A percentile compares a stretch with the other conserved stretches of the same genome.
Conservation (phyloP, 2,329 filamentous ascomycete species). For the Claviceps digitariae region DNA sequence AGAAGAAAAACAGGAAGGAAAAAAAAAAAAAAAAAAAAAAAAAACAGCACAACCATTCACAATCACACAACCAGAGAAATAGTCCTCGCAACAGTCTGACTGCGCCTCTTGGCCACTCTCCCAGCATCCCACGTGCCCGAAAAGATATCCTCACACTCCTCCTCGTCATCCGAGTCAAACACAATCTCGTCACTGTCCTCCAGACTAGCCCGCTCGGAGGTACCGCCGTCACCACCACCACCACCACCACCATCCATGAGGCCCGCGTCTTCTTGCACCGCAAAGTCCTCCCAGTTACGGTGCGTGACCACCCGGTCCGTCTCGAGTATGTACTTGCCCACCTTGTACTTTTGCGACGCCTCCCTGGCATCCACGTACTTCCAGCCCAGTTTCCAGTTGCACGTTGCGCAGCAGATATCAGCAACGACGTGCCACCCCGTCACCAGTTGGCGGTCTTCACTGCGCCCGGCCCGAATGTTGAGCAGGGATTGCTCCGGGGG, state of each 20-base stretch:
- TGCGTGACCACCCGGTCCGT: slow-evolving; percentile 40
- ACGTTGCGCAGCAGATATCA: slow-evolving; percentile 46
- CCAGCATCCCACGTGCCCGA: slow-evolving; percentile 46
- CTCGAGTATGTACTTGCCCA: slow-evolving; percentile 56
- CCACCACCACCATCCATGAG: neutral
- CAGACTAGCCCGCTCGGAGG: neutral
- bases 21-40: neutral
- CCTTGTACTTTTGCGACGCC: slow-evolving; percentile 48
- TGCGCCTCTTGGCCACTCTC: slow-evolving; percentile 32
- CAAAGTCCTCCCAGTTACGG: slow-evolving; percentile 34
- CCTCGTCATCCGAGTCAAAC: slow-evolving; percentile 52
- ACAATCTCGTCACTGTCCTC: slow-evolving; percentile 23
- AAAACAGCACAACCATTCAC: neutral
- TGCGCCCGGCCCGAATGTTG: slow-evolving; percentile 42
- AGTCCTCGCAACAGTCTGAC: slow-evolving; percentile 19
- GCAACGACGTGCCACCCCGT: slow-evolving; percentile 52
- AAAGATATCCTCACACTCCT: slow-evolving; percentile 55
- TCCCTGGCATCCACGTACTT: slow-evolving; percentile 54
- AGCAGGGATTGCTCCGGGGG: slow-evolving; percentile 21
- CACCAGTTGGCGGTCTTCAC: slow-evolving; percentile 43
- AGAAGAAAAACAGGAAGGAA: neutral
- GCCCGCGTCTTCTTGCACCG: slow-evolving; percentile 7
- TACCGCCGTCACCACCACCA: neutral
- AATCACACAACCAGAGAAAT: neutral
- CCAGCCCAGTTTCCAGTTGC: slow-evolving; percentile 47